These are phyloP conservation scores for Trichoderma pleuroti DNA, from an alignment of 2,329 filamentous ascomycete genomes.

Conservation along the genomic window DNA sequence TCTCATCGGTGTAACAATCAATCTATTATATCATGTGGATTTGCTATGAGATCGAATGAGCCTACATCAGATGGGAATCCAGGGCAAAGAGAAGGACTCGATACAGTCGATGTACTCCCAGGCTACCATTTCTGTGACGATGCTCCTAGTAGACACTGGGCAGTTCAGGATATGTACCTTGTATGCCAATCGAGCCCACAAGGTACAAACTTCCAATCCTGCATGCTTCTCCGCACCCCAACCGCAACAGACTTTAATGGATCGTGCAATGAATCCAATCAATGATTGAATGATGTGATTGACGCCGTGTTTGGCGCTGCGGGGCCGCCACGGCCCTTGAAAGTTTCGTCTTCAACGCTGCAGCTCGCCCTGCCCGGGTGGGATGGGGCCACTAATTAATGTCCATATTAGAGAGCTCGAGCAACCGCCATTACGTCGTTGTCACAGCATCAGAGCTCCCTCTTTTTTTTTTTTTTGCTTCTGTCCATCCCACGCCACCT, in stretches of 20 bases:
- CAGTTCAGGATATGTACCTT: not conserved
- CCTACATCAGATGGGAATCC: not conserved
- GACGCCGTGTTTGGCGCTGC: not conserved
- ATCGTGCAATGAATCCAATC: not conserved
- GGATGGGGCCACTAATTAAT: not conserved
- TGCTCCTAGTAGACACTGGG: not conserved
- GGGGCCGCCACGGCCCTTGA: constrained; percentile 1
- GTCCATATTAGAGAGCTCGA: not conserved
- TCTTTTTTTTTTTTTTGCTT: not conserved
- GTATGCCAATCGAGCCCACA: not conserved
- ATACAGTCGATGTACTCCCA: not conserved
- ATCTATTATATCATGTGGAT: not conserved
- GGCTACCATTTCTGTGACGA: not conserved
- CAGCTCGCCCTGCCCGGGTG: not conserved
- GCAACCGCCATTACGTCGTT: constrained; percentile 6
- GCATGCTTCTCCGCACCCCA: not conserved
- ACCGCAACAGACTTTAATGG: not conserved
- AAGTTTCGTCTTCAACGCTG: not conserved
- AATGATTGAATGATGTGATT: not conserved
- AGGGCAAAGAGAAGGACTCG: not conserved
- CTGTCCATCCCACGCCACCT: not conserved
- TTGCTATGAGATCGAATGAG: not conserved
- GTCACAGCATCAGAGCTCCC: not conserved
- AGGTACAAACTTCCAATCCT: not conserved
- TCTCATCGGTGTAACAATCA: not conserved